Base-by-base conservation (phyloP, 257 asterid genomes). In the Oldenlandia corymbosa region DNA sequence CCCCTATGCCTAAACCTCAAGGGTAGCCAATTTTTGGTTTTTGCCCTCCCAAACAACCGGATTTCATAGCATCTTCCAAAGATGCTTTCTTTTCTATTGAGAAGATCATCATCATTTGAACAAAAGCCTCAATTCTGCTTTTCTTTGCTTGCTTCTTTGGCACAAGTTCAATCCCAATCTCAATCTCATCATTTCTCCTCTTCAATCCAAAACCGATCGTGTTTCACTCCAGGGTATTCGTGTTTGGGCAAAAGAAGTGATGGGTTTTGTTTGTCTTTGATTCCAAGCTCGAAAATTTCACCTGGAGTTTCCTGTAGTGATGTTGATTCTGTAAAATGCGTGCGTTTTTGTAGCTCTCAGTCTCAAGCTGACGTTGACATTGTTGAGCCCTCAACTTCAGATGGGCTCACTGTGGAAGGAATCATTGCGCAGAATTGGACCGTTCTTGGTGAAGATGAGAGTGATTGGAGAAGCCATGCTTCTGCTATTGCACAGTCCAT, bases 381-480 rank as follows among this genome's bases (percentile, higher is more conserved):
- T 23, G 77, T 62, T 64, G 89, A 86, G 76, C 76, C 88, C 12
- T 78, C 95, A 54, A 85, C 83, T 69, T 68, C 81, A 17, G 97
- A 90, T 71, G 97, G 97, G 69, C 82, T 90, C 36, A 87, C 96
- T 1, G 90, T 90, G 65, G 99, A 87, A 56, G 80, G 84, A 8
- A 90, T 90, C 16, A 65, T 85, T 34, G 81, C 90, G n/a, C 83
- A 84, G 46, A 88, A 79, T 71, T 93, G 99, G 97, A 62, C 69
- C 27, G 78, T 90, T 46, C 68, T 76, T 59, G 94, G 83, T 69
- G 92, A 90, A 79, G 67, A 66, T 46, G 92, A 84, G 83, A 84
- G 79, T 64, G 96, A 90, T 76, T 93, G 96, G 95, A 85, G 72
- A 76, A 87, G 96, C 67, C 96, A 93, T 46, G 92, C 97, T 34